Percentiles rank a stretch among this genome's conserved stretches.
These are phyloP conservation scores for Phyllosticta citribraziliensis DNA, from an alignment of 2,329 filamentous ascomycete species.

Conservation along the genomic window DNA sequence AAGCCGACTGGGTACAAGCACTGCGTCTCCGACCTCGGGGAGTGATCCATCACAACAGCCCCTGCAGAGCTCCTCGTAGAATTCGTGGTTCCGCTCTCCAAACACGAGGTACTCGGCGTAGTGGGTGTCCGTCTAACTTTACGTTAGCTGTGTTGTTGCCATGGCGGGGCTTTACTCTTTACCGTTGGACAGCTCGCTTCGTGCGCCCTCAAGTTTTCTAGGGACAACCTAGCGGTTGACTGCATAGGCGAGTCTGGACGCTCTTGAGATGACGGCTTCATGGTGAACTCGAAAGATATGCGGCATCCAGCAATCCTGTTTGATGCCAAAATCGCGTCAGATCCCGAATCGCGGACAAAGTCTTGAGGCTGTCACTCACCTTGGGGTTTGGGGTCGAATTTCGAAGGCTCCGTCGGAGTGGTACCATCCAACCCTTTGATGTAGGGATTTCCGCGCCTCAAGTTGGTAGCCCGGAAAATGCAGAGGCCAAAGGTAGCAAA, in stretches of 20 bases:
- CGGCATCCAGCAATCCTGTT: not conserved
- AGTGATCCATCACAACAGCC: not conserved
- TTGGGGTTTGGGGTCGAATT: not conserved
- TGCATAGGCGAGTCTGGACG: not conserved
- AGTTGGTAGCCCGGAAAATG: not conserved
- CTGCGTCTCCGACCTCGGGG: not conserved
- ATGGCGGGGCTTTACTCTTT: not conserved
- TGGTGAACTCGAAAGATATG: not conserved
- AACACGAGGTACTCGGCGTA: conserved; percentile 5
- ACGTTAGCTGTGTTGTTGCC: not conserved
- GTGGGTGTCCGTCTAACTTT: conserved; percentile 1
- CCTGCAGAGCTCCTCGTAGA: conserved; percentile 3
- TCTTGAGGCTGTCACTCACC: not conserved
- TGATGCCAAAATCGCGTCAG: not conserved
- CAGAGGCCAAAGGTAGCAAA: not conserved
- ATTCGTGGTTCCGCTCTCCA: conserved; percentile 2
- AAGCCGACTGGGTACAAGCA: not conserved
- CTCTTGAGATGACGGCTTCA: not conserved
- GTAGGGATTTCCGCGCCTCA: not conserved
- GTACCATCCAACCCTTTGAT: not conserved
- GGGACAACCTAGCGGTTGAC: not conserved
- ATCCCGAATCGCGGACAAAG: not conserved
- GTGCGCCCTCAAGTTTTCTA: conserved; percentile 1
- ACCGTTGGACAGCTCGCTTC: not conserved
- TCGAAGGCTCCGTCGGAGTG: not conserved